Conservation (phyloP, 345 rosid genomes). For the Eucalyptus curtisii region DNA sequence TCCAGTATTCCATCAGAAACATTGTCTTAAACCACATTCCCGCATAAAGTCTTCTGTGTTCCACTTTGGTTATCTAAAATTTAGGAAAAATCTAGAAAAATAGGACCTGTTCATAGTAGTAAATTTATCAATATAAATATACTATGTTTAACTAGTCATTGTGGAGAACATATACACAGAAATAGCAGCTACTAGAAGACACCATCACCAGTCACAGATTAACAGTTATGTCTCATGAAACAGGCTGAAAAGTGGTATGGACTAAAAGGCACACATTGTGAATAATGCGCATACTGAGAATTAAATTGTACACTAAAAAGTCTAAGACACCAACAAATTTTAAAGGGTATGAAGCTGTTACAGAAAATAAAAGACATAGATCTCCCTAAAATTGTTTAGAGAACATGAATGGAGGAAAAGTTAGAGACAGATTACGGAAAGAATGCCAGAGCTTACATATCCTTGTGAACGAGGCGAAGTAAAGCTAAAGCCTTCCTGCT, state of each 20-base stretch:
- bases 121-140: not conserved
- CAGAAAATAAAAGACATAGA: not conserved
- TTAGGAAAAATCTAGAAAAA: not conserved
- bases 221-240: not conserved
- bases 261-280: not conserved
- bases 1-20: not conserved
- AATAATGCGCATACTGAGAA: not conserved
- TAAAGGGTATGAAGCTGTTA: not conserved
- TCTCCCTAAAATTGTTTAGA: not conserved
- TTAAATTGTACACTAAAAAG: not conserved
- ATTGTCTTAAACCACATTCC: not conserved
- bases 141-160: not conserved
- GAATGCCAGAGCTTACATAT: slow-evolving; percentile 24
- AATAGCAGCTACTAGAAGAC: not conserved
- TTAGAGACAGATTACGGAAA: not conserved
- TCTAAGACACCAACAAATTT: not conserved
- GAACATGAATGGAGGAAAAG: not conserved
- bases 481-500: slow-evolving; percentile 28
- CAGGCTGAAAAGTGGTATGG: not conserved
- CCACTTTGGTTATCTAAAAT: not conserved
- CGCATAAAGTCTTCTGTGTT: not conserved
- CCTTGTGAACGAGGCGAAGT: slow-evolving; percentile 34
- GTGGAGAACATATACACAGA: not conserved
- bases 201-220: not conserved
- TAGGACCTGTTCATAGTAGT: not conserved